A percentile compares a stretch with the other conserved stretches of the same genome.
These are phyloP conservation scores for Solanum lignicaule DNA, from an alignment of 257 asterid genomes.

Conservation along the genomic window DNA sequence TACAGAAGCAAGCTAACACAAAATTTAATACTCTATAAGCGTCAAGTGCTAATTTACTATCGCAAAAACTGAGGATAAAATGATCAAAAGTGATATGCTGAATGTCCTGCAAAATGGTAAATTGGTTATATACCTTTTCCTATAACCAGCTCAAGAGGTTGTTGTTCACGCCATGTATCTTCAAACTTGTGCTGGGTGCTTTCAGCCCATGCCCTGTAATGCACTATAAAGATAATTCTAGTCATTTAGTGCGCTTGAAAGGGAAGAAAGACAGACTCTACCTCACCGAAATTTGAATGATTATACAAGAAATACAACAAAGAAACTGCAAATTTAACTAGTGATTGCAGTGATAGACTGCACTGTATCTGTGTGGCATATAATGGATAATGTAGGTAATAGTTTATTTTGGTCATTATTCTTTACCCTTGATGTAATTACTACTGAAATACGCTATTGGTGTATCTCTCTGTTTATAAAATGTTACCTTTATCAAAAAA, in stretches of 20 bases:
- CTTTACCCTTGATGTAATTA: not conserved
- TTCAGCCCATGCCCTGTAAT: constrained; percentile 91
- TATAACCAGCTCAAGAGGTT: constrained; percentile 74
- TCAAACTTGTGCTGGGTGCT: constrained; percentile 86
- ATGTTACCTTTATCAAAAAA: not conserved
- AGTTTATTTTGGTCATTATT: not conserved
- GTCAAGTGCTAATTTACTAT: not conserved
- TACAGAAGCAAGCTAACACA: not conserved
- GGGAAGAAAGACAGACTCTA: not conserved
- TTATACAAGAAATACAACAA: not conserved
- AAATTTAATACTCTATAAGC: not conserved
- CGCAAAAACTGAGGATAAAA: not conserved
- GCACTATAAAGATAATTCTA: constrained; percentile 38
- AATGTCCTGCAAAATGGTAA: not conserved
- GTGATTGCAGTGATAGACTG: not conserved
- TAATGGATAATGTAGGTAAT: not conserved
- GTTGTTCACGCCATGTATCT: constrained; percentile 96
- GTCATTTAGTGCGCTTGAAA: constrained; percentile 1
- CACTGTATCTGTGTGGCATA: not conserved
- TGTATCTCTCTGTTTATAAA: not conserved
- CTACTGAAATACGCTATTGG: not conserved
- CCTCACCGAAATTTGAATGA: not conserved
- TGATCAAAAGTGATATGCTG: not conserved
- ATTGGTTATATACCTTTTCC: constrained; percentile 67
- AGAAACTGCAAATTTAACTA: not conserved